A percentile compares a stretch with the other conserved stretches of the same genome.
These are phyloP conservation scores for Thraustotheca clavata DNA, from an alignment of 352 stramenopile species.

Conservation along the genomic window DNA sequence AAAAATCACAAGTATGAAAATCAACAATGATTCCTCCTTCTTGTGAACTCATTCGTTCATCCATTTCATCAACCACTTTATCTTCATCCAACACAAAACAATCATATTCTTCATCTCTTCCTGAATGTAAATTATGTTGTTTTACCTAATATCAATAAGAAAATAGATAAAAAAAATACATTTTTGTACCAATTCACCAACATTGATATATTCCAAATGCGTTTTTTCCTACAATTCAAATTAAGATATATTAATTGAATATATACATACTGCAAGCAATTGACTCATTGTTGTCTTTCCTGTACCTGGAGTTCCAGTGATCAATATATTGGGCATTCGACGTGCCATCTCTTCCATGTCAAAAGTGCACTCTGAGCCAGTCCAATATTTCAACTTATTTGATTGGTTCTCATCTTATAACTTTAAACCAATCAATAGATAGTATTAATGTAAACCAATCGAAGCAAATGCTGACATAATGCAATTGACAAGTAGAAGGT, in stretches of 20 bases:
- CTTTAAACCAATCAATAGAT: conserved; percentile 14
- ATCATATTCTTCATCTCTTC: conserved; percentile 92
- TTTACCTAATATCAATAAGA: conserved; percentile 32
- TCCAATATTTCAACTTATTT: too few species aligned
- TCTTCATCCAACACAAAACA: conserved; percentile 96
- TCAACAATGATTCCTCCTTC: conserved; percentile 90
- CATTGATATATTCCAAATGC: conserved; percentile 89
- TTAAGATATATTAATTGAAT: not conserved
- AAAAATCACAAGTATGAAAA: conserved; percentile 97
- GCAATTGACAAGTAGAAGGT: too few species aligned
- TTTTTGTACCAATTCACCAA: conserved; percentile 83
- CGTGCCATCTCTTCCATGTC: conserved; percentile 15
- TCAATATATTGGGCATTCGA: conserved; percentile 91
- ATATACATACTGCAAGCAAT: conserved; percentile 63
- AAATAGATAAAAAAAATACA: conserved; percentile 10
- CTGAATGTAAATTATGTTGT: conserved; percentile 66
- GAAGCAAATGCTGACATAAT: too few species aligned
- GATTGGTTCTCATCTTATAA: conserved; percentile 7
- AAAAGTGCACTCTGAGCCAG: not conserved
- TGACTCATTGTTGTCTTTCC: conserved; percentile 93
- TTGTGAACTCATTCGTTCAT: conserved; percentile 70
- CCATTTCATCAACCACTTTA: conserved; percentile 94
- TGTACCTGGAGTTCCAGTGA: conserved; percentile 96
- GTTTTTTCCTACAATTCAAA: conserved; percentile 49
- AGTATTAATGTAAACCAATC: too few species aligned